Evolutionary conservation across 352 stramenopile genomes (phyloP), one percentile per base, ranked within the genome.

Genomic region (Thraustotheca clavata): DNA sequence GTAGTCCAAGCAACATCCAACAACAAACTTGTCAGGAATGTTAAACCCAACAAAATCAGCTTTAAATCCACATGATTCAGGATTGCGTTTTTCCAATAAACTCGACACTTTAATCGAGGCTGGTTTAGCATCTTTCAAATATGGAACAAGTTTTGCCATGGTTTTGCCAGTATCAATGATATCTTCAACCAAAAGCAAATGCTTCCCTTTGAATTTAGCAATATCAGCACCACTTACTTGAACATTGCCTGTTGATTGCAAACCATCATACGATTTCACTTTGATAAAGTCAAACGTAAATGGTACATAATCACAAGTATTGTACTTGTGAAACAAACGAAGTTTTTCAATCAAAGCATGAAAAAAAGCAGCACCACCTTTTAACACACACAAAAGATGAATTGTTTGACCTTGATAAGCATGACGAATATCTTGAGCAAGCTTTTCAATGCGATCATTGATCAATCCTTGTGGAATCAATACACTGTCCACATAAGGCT

Each of bases 111-210:
- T 76, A 36, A 98, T 69, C 12, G 87, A 96, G 36, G 79, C 80
- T 9, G 87, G 85, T 32, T 79, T 82, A 69, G 86, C 79, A 66
- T 84, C 70, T 62, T 87, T 61, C 27, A 99, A 75, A 48, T 90
- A 71, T 35, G 91, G 91, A 34, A 98, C 74, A 49, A 98, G 78
- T 69, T 96, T 84, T 49, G 76, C 68, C 80, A 98, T 95, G 35
- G 94, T 98, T 35, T 83, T 89, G 73, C 95, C 95, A 52, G 96
- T 98, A 78, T 99, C 96, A 62, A 99, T 94, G 72, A 99, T 98
- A 75, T 99, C 96, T 74, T 99, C 96, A 6, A 98, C 88, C 7
- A 99, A 73, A 40, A 99, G 72, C 49, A 99, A 76, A 69, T 98
- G 74, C 68, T 91, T 94, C 49, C 78, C 87, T 67, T 87, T 81